Evolutionary conservation across 2,329 filamentous ascomycete genomes (phyloP), one percentile per base, ranked within the genome.

Genomic region (Pezicula carpinea): DNA sequence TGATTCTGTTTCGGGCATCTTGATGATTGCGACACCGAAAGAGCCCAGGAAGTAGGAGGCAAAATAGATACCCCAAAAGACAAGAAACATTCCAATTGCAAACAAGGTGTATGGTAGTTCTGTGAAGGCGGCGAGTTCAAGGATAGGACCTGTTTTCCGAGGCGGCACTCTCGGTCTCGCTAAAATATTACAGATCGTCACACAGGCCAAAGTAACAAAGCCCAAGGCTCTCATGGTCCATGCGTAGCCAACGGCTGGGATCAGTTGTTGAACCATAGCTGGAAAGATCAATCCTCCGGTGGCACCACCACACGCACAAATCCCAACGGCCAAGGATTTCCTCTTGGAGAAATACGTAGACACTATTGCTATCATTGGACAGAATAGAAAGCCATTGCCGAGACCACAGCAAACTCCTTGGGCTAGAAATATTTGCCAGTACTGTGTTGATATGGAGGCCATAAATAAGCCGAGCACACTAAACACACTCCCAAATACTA

Each of bases 221-320:
- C 66, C 72, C 29, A 76, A 60, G 6, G 67, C 59, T 10, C 70
- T 61, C 18, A 72, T 60, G 0, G 71, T 65, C 68, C 68, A 71
- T 2, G 51, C 57, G 52, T 72, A 73, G 3, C 69, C 70, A 31
- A 72, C 60, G 13, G 47, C 49, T 3, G 61, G 60, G 3, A 71
- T 46, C 6, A 73, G 52, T 32, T 61, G 55, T 22, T 68, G 62
- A 4, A 70, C 60, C n/a, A 74, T 62, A 17, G 65, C 56, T 1
- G 71, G 68, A 47, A 69, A 69, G 4, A 75, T 53, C 3, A 74
- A 59, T 1, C 70, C 70, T 8, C 65, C 65, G 7, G 64, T 62
- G 1, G 59, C 61, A 13, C 53, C 60, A 1, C 69, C 69, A 5
- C 55, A 50, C 2, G 64, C 63, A 1, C 56, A 59, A 15, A 66